Evolutionary conservation across 2,329 filamentous ascomycete genomes (phyloP), one percentile per base, ranked within the genome.

Genomic region (Neobulgaria alba): DNA sequence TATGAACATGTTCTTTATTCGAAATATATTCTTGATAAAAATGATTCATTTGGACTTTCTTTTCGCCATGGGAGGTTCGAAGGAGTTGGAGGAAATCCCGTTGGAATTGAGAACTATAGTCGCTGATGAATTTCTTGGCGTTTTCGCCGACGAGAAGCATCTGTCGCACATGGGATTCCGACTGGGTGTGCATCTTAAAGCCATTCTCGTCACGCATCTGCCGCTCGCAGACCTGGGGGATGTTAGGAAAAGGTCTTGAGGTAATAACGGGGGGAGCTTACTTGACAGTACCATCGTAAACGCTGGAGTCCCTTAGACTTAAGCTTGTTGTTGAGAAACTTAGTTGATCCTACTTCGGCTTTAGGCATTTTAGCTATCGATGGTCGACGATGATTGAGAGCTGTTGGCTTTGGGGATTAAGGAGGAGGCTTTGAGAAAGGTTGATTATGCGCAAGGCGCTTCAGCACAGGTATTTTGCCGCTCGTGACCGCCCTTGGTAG

Each of bases 1-100:
- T 88, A 60, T 96, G 92, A 7, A 92, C 69, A 59, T 96, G 90
- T 56, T 87, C 74, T 61, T 89, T 88, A 52, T 90, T 82, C 12
- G 78, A 73, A 52, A 96, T 95, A 56, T 94, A 92, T 57, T 89
- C 82, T 60, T 96, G 87, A 64, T 98, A 98, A 61, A 96, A 96
- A 47, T 85, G 80, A 57, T 98, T 98, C 38, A 89, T 77, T 23
- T 89, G 75, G 1, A 96, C 79, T 54, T 79, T 75, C 63, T 98
- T 98, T 63, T 95, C 88, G 48, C 88, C 87, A 56, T 98, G 92
- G 0, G 81, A 77, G 0, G 89, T 95, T 42, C 78, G 75, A 5
- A 98, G 69, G 2, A 92, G 69, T 42, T 77, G 69, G 1, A 93
- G 49, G 54, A 95, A 95, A 57, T 93, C 85, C 43, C 74, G 73